Conservation (phyloP, 2,329 filamentous ascomycete species). For the Rhexocercosporidium sp. region DNA sequence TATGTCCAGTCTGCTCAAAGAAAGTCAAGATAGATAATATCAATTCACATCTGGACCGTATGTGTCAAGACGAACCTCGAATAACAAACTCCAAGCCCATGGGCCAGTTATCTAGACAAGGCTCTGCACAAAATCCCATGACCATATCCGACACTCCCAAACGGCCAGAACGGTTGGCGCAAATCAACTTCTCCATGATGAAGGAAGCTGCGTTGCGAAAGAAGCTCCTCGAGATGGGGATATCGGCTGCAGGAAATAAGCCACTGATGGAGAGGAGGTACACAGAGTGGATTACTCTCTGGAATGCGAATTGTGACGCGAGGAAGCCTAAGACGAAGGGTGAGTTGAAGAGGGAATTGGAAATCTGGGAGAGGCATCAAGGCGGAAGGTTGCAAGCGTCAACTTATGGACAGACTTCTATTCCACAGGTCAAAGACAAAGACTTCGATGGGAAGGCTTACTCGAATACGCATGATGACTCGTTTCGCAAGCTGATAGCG, state of each 20-base stretch:
- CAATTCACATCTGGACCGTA: slow-evolving; percentile 77
- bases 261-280: slow-evolving; percentile 78
- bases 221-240: slow-evolving; percentile 81
- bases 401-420: slow-evolving; percentile 46
- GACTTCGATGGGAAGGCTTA: slow-evolving; percentile 85
- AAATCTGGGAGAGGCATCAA: slow-evolving; percentile 85
- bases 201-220: slow-evolving; percentile 79
- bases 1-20: slow-evolving; percentile 78
- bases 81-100: slow-evolving; percentile 5
- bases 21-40: slow-evolving; percentile 83
- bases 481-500: slow-evolving; percentile 82
- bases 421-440: slow-evolving; percentile 75
- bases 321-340: slow-evolving; percentile 70
- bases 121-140: slow-evolving; percentile 13
- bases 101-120: slow-evolving; percentile 11
- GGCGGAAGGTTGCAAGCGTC: slow-evolving; percentile 61
- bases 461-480: slow-evolving; percentile 71
- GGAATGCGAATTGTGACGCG: slow-evolving; percentile 97
- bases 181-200: slow-evolving; percentile 85
- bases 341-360: slow-evolving; percentile 79
- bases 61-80: slow-evolving; percentile 31
- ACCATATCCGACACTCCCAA: slow-evolving; percentile 33
- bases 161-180: slow-evolving; percentile 58
- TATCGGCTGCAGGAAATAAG: slow-evolving; percentile 72
- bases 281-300: slow-evolving; percentile 91